A percentile compares a stretch with the other conserved stretches of the same genome.
These are phyloP conservation scores for Termitomyces sp. DNA, from an alignment of 768 basidiomycete genomes.

Conservation along the genomic window DNA sequence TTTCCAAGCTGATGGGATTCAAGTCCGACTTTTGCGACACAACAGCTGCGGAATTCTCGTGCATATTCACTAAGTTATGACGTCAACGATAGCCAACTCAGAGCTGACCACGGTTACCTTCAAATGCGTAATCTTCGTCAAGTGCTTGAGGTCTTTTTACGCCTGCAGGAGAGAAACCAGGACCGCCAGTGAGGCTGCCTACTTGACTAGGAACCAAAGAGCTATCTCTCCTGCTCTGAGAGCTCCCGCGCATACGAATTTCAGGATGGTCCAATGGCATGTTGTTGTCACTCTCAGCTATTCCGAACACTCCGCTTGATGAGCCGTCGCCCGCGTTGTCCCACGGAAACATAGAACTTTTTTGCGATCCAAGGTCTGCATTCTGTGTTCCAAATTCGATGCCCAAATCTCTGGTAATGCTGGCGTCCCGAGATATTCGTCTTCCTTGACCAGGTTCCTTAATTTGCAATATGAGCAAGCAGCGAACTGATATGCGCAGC, in stretches of 20 bases:
- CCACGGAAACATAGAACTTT: constrained; percentile 77
- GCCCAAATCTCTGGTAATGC: constrained; percentile 44
- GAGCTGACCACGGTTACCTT: constrained; percentile 34
- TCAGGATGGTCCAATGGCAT: constrained; percentile 49
- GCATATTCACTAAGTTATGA: constrained; percentile 8
- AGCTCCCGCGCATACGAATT: constrained; percentile 47
- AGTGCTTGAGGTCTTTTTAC: constrained; percentile 35
- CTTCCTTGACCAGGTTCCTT: constrained; percentile 88
- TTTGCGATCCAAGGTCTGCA: constrained; percentile 48
- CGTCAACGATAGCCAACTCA: not conserved
- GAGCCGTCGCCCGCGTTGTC: constrained; percentile 69
- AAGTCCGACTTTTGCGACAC: constrained; percentile 54
- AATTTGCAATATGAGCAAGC: not conserved
- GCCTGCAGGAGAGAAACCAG: constrained; percentile 51
- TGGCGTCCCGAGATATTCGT: constrained; percentile 53
- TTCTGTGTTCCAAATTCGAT: constrained; percentile 34
- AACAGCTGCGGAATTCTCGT: constrained; percentile 16
- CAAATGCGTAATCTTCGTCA: constrained; percentile 63
- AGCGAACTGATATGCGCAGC: not conserved
- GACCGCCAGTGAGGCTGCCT: constrained; percentile 33
- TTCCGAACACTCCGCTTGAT: constrained; percentile 41
- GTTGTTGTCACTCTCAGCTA: constrained; percentile 33
- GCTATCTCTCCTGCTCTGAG: constrained; percentile 50
- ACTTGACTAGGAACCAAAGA: constrained; percentile 45
- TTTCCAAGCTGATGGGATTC: constrained; percentile 58